Conservation (phyloP, 1,139 yeast species). For the Diutina ranongensis region DNA sequence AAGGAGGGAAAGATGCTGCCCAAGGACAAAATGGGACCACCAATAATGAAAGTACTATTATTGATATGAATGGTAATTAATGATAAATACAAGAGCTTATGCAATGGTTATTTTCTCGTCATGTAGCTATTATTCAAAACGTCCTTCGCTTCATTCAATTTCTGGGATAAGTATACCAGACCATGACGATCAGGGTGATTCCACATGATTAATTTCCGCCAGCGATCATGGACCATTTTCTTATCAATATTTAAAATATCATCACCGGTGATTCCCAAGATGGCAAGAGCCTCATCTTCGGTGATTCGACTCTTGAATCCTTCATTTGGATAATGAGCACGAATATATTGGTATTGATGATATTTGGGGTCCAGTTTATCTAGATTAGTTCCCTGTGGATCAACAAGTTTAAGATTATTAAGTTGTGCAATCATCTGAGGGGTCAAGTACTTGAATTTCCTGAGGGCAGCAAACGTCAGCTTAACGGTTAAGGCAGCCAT, state of each 20-base stretch:
- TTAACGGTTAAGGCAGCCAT: constrained; percentile 40
- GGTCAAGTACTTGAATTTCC: constrained; percentile 32
- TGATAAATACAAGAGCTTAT: not conserved
- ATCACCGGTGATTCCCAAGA: constrained; percentile 41
- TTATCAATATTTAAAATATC: constrained; percentile 37
- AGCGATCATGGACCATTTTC: constrained; percentile 38
- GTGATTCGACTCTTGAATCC: constrained; percentile 46
- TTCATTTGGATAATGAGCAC: constrained; percentile 15
- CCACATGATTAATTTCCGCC: constrained; percentile 50
- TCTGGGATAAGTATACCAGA: constrained; percentile 56
- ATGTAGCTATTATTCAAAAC: constrained; percentile 47
- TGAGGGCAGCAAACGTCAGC: constrained; percentile 35
- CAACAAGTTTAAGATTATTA: constrained; percentile 27
- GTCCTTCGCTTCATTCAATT: constrained; percentile 68
- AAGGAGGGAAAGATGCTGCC: constrained; percentile 29
- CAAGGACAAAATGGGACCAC: not conserved
- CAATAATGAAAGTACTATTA: not conserved
- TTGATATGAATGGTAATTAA: constrained; percentile 2
- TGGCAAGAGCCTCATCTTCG: constrained; percentile 46
- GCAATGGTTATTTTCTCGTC: constrained; percentile 6
- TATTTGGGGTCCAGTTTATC: constrained; percentile 1
- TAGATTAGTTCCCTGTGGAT: not conserved
- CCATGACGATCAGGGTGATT: constrained; percentile 78
- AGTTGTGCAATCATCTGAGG: constrained; percentile 46
- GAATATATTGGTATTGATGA: constrained; percentile 8